These are phyloP conservation scores for Acacia concinna DNA, from an alignment of 331 rosid species.

Conservation along the genomic window DNA sequence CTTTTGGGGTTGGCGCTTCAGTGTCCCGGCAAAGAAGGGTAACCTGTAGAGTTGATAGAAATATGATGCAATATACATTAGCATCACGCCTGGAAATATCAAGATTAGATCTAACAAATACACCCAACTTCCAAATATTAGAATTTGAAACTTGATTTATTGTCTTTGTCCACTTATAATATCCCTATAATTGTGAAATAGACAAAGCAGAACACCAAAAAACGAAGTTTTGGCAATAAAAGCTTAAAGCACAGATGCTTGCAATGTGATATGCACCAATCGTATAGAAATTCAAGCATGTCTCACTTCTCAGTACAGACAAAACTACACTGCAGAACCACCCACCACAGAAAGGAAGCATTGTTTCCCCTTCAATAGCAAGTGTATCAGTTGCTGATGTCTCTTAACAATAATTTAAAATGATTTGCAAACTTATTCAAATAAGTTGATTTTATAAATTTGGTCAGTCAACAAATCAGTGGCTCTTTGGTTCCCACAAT, in stretches of 20 bases:
- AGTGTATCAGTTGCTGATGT: not conserved
- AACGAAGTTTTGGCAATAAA: not conserved
- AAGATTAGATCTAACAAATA: slow-evolving; percentile 18
- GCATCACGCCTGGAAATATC: slow-evolving; percentile 13
- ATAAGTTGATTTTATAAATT: not conserved
- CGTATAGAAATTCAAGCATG: not conserved
- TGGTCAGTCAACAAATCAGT: not conserved
- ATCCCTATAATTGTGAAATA: not conserved
- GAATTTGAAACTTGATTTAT: not conserved
- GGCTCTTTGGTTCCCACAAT: not conserved
- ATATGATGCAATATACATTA: slow-evolving; percentile 32
- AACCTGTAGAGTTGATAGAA: slow-evolving; percentile 48
- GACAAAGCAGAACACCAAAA: slow-evolving; percentile 17
- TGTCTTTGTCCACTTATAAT: not conserved
- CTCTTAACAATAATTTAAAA: not conserved
- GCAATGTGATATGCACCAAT: not conserved
- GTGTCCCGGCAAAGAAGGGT: slow-evolving; percentile 85
- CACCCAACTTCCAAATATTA: not conserved
- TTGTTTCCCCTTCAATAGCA: not conserved
- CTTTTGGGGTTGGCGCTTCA: slow-evolving; percentile 58
- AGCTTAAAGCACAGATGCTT: not conserved
- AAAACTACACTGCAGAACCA: not conserved
- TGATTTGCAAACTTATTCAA: not conserved
- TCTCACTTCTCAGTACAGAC: not conserved
- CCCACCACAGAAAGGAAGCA: not conserved